Base-by-base conservation (phyloP, 140 eudicot species). In the Cichorium intybus region DNA sequence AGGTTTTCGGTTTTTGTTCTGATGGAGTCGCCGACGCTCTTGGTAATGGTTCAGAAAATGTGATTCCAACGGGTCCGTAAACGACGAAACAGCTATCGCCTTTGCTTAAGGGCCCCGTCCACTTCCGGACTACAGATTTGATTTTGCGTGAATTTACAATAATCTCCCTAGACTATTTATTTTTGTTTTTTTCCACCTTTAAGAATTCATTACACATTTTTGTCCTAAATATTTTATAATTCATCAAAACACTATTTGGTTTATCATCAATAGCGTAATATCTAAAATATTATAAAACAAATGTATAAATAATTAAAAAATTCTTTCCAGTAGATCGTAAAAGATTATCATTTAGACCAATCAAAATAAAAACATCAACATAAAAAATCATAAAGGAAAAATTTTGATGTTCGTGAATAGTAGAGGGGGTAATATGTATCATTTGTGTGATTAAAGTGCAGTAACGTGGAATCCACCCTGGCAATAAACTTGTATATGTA, bases 61-160 rank as follows among this genome's bases (percentile, higher is more conserved):
- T 12, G 66, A 23, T 21, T 41, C 66, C 20, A 60, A 60, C 66
- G 66, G 60, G 15, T 53, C 31, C 53, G 20, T 5, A 67, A 5
- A 43, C 74, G 74, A 68, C 74, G 66, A 68, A 21, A 47, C 24
- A 68, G 57, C 28, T 27, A 64, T 56, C 74, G 5, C 50, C 26
- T 45, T 62, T 39, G 37, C 21, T 50, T 31, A 17, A 48, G 33
- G 29, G 35, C 31, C 22, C 48, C 17, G 43, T 11, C 65, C 50
- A 50, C 63, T 3, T 3, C n/a, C 9, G 9, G 55, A 41, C 3
- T 24, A 24, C 20, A 10, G 43, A 22, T 62, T 62, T 15, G 28
- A 62, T 62, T 47, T 41, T 46, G n/a, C 16, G 55, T 51, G 21
- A 60, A 21, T 12, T 22, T 7, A 17, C 2, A 23, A 4, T 15